These are phyloP conservation scores for Mucor ambiguus DNA, from an alignment of 371 early-diverging fungal genomes.

Conservation along the genomic window DNA sequence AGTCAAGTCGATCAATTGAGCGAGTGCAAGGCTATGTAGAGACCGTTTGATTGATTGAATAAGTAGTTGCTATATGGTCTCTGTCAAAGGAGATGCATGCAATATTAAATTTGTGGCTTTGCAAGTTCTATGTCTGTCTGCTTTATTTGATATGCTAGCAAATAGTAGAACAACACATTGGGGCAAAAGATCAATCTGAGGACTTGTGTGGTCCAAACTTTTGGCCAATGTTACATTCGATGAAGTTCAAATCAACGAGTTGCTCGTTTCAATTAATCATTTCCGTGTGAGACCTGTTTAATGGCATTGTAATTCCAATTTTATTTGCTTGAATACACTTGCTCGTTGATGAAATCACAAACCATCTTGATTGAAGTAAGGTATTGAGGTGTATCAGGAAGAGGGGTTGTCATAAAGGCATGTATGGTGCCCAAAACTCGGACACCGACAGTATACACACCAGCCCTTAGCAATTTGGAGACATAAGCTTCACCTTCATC, in stretches of 20 bases:
- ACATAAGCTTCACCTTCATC: constrained; percentile 33
- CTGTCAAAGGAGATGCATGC: not conserved
- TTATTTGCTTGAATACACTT: not conserved
- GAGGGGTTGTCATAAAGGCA: constrained; percentile 18
- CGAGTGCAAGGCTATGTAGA: not conserved
- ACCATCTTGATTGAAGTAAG: constrained; percentile 2
- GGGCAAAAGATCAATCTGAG: not conserved
- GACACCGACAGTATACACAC: constrained; percentile 18
- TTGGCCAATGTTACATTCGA: too few species aligned
- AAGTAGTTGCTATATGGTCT: not conserved
- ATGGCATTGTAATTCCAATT: not conserved
- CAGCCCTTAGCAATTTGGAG: constrained; percentile 19
- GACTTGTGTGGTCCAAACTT: not conserved
- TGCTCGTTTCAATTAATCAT: too few species aligned
- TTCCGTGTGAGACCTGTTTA: not conserved
- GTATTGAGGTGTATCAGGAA: constrained; percentile 21
- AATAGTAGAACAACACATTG: not conserved
- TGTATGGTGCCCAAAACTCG: constrained; percentile 23
- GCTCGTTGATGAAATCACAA: constrained; percentile 16
- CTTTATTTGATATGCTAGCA: not conserved
- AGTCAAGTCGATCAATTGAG: not conserved
- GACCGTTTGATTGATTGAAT: not conserved
- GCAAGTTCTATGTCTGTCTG: not conserved
- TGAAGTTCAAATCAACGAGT: too few species aligned
- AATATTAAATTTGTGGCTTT: not conserved